Evolutionary conservation across 306 rosid genomes (phyloP).

Genomic region (Comarum palustre): DNA sequence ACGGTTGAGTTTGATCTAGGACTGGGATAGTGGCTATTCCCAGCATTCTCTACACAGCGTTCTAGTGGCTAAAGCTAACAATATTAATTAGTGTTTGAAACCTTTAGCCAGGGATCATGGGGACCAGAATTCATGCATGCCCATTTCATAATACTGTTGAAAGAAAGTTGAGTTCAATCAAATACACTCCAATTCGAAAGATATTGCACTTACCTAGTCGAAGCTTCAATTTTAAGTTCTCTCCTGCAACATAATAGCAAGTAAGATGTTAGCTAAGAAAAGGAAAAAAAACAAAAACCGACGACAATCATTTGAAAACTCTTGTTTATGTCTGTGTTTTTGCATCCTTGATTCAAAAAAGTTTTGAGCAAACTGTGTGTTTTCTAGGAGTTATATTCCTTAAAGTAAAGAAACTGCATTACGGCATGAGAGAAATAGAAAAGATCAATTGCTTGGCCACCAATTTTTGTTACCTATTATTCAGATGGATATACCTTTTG

Average conservation of each 20-base stretch:
- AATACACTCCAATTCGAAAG: background rate
- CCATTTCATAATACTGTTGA: background rate
- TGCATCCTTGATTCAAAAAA: too few species aligned
- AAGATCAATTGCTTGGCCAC: too few species aligned
- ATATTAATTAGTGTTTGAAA: background rate
- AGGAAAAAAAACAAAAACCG: background rate
- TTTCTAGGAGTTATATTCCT: too few species aligned
- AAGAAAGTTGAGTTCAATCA: background rate
- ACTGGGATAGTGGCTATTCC: background rate
- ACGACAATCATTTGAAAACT: background rate
- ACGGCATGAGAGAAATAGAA: too few species aligned
- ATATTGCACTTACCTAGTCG: constrained; percentile 41
- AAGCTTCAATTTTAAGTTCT: background rate
- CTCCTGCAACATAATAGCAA: constrained; percentile 23
- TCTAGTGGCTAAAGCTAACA: background rate
- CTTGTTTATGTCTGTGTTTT: too few species aligned
- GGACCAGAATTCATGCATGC: too few species aligned
- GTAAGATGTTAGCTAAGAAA: constrained; percentile 13
- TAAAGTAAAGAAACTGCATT: too few species aligned
- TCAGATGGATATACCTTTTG: too few species aligned
- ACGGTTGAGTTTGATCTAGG: background rate
- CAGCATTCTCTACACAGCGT: background rate
- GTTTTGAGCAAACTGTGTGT: too few species aligned
- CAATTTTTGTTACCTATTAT: too few species aligned
- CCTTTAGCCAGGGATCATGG: background rate